phyloP scores from a whole-genome alignment of 2,329 filamentous ascomycete genomes.

The Cercospora citrullina region DNA sequence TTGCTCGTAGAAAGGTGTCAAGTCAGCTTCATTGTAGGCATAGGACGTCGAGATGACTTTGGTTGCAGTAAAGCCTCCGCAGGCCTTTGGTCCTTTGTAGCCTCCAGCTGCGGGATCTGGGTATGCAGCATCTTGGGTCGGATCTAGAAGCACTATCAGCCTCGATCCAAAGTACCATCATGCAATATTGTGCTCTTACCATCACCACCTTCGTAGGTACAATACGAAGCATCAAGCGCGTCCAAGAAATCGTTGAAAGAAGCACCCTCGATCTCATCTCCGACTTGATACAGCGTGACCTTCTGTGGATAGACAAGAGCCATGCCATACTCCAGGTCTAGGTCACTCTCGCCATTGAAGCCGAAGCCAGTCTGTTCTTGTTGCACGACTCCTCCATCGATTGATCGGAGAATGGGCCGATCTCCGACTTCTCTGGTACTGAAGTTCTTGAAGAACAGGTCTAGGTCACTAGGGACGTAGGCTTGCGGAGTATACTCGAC shows the following conservation, averaged over 20 bases:
- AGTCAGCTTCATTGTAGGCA: slow-evolving; percentile 44
- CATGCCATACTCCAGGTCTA: slow-evolving; percentile 59
- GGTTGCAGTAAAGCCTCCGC: slow-evolving; percentile 49
- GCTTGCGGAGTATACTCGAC: slow-evolving; percentile 45
- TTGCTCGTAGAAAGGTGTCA: slow-evolving; percentile 51
- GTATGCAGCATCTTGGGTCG: slow-evolving; percentile 49
- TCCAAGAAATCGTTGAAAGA: slow-evolving; percentile 46
- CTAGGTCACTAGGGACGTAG: slow-evolving; percentile 47
- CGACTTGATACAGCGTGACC: slow-evolving; percentile 49
- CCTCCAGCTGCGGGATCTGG: slow-evolving; percentile 42
- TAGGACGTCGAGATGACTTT: slow-evolving; percentile 60
- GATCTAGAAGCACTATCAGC: slow-evolving; percentile 6
- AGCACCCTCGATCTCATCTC: slow-evolving; percentile 35
- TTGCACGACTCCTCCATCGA: slow-evolving; percentile 32
- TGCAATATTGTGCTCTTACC: slow-evolving; percentile 21
- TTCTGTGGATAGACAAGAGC: slow-evolving; percentile 54
- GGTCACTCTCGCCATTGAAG: slow-evolving; percentile 52
- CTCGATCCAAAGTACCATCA: neutral
- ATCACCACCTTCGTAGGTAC: slow-evolving; percentile 35
- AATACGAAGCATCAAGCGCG: slow-evolving; percentile 50
- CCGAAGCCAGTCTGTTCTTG: slow-evolving; percentile 29
- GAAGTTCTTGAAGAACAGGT: slow-evolving; percentile 35
- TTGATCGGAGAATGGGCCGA: slow-evolving; percentile 32
- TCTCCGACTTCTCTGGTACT: slow-evolving; percentile 23
- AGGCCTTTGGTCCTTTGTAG: slow-evolving; percentile 46